phyloP scores from a whole-genome alignment of 2,329 filamentous ascomycete genomes.

The Venturiaceae sp. region DNA sequence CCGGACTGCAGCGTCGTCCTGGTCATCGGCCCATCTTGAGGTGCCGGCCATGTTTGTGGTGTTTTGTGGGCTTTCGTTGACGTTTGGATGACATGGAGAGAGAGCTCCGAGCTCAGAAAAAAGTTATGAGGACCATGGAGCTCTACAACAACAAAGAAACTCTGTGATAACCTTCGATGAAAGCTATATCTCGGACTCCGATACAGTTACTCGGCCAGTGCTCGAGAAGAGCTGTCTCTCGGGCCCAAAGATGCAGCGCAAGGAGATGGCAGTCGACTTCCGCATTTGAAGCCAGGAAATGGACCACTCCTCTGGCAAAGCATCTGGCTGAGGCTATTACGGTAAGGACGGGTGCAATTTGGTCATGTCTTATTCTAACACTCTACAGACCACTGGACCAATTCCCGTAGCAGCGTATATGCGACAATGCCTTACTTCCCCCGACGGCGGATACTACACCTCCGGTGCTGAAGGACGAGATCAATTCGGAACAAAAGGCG shows the following conservation, averaged over 20 bases:
- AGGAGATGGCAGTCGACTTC: slow-evolving; percentile 6
- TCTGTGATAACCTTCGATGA: not conserved
- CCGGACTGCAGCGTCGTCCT: slow-evolving; percentile 58
- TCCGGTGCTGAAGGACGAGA: slow-evolving; percentile 59
- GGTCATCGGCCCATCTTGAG: slow-evolving; percentile 86
- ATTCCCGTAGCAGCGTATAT: slow-evolving; percentile 90
- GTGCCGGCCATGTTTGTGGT: slow-evolving; percentile 47
- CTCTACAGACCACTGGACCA: slow-evolving; percentile 70
- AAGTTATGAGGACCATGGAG: not conserved
- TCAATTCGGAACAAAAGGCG: slow-evolving; percentile 85
- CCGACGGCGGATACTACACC: slow-evolving; percentile 85
- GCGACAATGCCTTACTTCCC: slow-evolving; percentile 94
- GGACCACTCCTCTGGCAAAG: slow-evolving; percentile 89
- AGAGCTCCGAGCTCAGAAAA: not conserved
- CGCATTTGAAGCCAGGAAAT: slow-evolving; percentile 44
- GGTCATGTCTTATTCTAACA: not conserved
- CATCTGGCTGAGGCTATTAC: slow-evolving; percentile 78
- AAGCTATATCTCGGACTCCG: not conserved
- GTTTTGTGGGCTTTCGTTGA: not conserved
- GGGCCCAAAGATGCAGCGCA: not conserved
- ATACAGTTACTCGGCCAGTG: not conserved
- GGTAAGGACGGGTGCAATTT: slow-evolving; percentile 37
- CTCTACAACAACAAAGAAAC: not conserved
- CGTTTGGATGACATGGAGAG: not conserved
- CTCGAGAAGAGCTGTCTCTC: not conserved